Conservation (phyloP, 495 filamentous ascomycete species). For the Hyaloscypha finlandica region DNA sequence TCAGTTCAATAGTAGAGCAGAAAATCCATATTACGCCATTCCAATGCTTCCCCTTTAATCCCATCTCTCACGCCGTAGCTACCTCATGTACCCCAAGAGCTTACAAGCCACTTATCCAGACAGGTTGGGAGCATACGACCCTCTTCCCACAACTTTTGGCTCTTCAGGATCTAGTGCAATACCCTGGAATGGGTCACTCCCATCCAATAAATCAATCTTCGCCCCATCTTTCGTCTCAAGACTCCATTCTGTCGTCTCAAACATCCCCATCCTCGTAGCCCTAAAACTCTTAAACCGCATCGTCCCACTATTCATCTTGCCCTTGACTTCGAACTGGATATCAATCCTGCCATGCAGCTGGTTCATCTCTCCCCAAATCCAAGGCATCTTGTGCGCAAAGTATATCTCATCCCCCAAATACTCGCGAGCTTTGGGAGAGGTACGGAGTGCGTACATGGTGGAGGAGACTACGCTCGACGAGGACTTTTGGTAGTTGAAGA, state of each 20-base stretch:
- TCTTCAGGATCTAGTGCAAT: conserved; percentile 42
- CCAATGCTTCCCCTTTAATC: conserved; percentile 39
- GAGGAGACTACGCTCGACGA: conserved; percentile 79
- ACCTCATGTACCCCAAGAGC: not conserved
- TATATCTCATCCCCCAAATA: conserved; percentile 90
- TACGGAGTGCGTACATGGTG: conserved; percentile 88
- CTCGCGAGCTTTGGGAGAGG: conserved; percentile 69
- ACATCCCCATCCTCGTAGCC: conserved; percentile 68
- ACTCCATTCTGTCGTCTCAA: conserved; percentile 78
- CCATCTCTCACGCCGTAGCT: not conserved
- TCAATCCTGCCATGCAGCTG: conserved; percentile 90
- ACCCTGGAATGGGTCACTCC: conserved; percentile 60
- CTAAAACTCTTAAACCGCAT: conserved; percentile 83
- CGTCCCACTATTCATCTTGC: conserved; percentile 66
- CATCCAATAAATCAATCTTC: conserved; percentile 67
- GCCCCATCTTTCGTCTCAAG: conserved; percentile 62
- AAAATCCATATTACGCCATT: conserved; percentile 25
- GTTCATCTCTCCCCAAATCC: conserved; percentile 92
- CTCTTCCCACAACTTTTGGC: conserved; percentile 32
- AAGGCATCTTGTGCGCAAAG: conserved; percentile 83
- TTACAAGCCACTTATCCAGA: conserved; percentile 17
- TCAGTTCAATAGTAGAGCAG: conserved; percentile 11
- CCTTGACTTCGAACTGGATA: conserved; percentile 85
- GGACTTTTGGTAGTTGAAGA: conserved; percentile 98
- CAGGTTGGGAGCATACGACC: conserved; percentile 33